Evolutionary conservation across 176 grass and related monocot species (phyloP), one percentile per base, ranked within the genome.

Genomic region (Carex littledalei): DNA sequence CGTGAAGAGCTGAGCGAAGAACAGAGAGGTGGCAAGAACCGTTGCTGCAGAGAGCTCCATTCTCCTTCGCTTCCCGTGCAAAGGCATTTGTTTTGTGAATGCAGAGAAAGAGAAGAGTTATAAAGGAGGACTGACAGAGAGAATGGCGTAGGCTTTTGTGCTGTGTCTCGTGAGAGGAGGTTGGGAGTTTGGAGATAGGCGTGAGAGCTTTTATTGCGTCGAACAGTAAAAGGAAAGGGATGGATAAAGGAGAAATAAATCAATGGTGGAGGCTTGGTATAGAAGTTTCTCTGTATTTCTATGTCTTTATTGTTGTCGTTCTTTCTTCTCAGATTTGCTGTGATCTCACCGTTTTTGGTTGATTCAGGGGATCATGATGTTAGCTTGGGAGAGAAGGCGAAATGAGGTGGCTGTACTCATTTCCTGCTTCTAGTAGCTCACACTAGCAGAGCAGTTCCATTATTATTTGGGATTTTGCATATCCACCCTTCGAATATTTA

Each of bases 141-240:
- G 59, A 62, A 41, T 54, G 62, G 18, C 6, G 52, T 82, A 63
- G 13, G 45, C 80, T 72, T 64, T 83, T 64, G 79, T 54, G 63
- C 41, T 67, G 31, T 35, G 61, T 83, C 60, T 69, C 67, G 86
- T 78, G 74, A 78, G 74, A 78, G 24, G 74, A 15, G 74, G 24
- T 78, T 57, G 74, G 74, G 52, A 34, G n/a, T 57, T 78, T 49
- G 81, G 7, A 83, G 37, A 68, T 70, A 80, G 83, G 77, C 83
- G 87, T 89, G 87, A 89, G 63, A 35, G 75, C 76, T 85, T 89
- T 89, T 85, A 89, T 89, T 66, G 76, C 64, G 43, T 35, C 8
- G 3, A 74, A 43, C 18, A 76, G 66, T 24, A 72, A 81, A 76
- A 80, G 62, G 17, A 50, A 50, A 12, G 9, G 7, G 1, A 6